Evolutionary conservation across 2,329 filamentous ascomycete species (phyloP).

Genomic region (Sarocladium brachiariae): DNA sequence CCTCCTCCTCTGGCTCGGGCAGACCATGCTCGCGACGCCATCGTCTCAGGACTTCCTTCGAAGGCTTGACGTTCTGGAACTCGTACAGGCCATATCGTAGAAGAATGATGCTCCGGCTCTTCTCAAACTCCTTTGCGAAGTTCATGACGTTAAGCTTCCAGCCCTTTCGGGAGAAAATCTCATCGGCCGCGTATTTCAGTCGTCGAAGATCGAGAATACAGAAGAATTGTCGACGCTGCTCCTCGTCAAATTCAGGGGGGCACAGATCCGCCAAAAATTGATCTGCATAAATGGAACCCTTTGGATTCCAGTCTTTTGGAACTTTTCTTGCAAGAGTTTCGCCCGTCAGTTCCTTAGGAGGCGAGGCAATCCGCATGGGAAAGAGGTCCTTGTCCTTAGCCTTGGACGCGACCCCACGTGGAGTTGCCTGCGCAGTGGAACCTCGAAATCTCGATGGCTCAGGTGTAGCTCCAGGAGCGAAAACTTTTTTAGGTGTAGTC

Average conservation of each 20-base stretch:
- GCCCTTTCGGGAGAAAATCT: constrained; percentile 53
- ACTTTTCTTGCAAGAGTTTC: constrained; percentile 47
- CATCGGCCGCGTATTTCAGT: constrained; percentile 54
- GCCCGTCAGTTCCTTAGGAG: constrained; percentile 48
- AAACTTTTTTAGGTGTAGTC: constrained; percentile 40
- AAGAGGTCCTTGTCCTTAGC: constrained; percentile 46
- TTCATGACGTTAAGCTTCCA: constrained; percentile 58
- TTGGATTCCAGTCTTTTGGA: constrained; percentile 43
- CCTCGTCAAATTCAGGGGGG: constrained; percentile 49
- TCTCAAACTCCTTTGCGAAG: constrained; percentile 59
- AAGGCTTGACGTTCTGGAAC: constrained; percentile 56
- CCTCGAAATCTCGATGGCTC: constrained; percentile 37
- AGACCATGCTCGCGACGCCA: constrained; percentile 53
- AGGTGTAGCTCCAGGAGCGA: constrained; percentile 38
- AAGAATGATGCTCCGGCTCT: constrained; percentile 55
- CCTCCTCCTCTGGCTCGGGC: constrained; percentile 41
- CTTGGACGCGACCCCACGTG: constrained; percentile 43
- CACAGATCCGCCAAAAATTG: constrained; percentile 52
- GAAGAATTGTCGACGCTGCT: constrained; percentile 55
- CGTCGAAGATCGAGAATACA: constrained; percentile 56
- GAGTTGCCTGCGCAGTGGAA: constrained; percentile 38
- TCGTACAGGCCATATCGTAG: constrained; percentile 56
- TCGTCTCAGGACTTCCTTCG: constrained; percentile 48
- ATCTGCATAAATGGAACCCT: constrained; percentile 52
- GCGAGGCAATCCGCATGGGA: constrained; percentile 51